phyloP scores from a whole-genome alignment of 305 asterid species.

The Fraxinus greggii region DNA sequence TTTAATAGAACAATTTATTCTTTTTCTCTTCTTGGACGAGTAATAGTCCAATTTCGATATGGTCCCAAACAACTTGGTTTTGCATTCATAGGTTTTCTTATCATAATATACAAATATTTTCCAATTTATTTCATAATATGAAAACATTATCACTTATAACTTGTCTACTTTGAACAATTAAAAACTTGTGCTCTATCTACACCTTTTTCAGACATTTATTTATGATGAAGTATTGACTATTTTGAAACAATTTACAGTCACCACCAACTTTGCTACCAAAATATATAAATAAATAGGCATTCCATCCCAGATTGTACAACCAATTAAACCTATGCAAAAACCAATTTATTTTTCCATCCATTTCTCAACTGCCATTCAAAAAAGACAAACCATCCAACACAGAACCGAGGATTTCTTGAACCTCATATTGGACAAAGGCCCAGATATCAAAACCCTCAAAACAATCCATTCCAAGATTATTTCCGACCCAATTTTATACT shows the following conservation, averaged over 20 bases:
- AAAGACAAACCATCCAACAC: constrained; percentile 10
- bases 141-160: not conserved
- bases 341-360: constrained; percentile 39
- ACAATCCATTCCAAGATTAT: constrained; percentile 58
- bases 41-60: not conserved
- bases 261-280: not conserved
- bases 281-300: not conserved
- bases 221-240: not conserved
- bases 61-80: not conserved
- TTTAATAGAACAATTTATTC: too few species aligned
- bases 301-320: not conserved
- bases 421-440: constrained; percentile 48
- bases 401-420: constrained; percentile 29
- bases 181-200: too few species aligned
- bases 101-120: not conserved
- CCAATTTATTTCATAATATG: not conserved
- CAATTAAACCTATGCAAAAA: constrained; percentile 33
- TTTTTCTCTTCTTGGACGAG: not conserved
- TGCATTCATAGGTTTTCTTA: not conserved
- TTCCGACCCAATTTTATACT: constrained; percentile 39
- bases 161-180: too few species aligned
- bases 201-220: not conserved
- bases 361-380: constrained; percentile 28
- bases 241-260: not conserved
- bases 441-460: constrained; percentile 51